Percentiles rank a stretch among this genome's conserved stretches.
phyloP scores from a whole-genome alignment of 2,329 filamentous ascomycete species.

The Colletotrichum sp. region DNA sequence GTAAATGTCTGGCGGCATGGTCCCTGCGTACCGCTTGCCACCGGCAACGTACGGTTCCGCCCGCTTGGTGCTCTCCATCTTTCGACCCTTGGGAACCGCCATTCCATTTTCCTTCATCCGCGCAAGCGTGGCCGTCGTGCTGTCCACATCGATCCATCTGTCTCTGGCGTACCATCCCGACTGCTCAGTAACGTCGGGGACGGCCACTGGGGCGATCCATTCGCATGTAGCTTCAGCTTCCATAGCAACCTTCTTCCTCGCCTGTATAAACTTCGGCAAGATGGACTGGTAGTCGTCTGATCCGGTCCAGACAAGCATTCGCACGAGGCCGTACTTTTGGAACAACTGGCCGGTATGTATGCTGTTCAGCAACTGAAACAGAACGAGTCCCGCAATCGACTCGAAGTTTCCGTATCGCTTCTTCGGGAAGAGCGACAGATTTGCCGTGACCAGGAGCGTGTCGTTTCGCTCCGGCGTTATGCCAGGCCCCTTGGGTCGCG shows the following conservation, averaged over 20 bases:
- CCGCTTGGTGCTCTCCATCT: conserved; percentile 35
- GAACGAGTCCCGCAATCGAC: conserved; percentile 61
- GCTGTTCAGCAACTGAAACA: conserved; percentile 66
- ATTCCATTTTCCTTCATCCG: conserved; percentile 53
- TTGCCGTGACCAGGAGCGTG: conserved; percentile 74
- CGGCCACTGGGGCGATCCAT: conserved; percentile 63
- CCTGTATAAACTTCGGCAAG: conserved; percentile 63
- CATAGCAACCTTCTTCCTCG: conserved; percentile 61
- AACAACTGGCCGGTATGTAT: conserved; percentile 66
- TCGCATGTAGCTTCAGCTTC: conserved; percentile 67
- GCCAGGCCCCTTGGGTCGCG: conserved; percentile 38
- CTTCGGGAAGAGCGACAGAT: conserved; percentile 62
- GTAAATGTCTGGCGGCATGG: conserved; percentile 29
- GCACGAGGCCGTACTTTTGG: conserved; percentile 78
- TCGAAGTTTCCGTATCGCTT: conserved; percentile 55
- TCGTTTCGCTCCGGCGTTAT: conserved; percentile 64
- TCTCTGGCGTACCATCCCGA: conserved; percentile 43
- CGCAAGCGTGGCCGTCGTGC: conserved; percentile 39
- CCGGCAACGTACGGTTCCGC: conserved; percentile 27
- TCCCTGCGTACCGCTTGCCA: conserved; percentile 30
- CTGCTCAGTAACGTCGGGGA: conserved; percentile 30
- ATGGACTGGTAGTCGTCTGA: conserved; percentile 62
- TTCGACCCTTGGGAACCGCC: conserved; percentile 48
- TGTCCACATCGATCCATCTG: conserved; percentile 51
- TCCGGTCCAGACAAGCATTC: conserved; percentile 77